Base-by-base conservation (phyloP, 768 basidiomycete species). In the Rhizopogon rudus region DNA sequence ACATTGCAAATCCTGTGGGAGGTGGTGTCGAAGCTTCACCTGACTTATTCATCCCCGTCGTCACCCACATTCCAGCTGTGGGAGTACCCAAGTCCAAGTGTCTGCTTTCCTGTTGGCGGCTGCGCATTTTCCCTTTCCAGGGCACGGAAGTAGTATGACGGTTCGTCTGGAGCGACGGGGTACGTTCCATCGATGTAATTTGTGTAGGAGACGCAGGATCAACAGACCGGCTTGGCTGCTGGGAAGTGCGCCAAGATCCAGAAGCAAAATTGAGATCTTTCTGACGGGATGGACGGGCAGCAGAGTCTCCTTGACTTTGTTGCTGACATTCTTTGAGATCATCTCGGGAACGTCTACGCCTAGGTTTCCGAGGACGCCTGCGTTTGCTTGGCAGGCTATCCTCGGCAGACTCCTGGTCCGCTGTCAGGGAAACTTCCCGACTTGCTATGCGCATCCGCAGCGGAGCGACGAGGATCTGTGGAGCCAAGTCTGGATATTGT, bases 401-500 rank as follows among this genome's bases (percentile, higher is more conserved):
- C 33, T 37, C 20, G 20, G 20, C 20, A 17, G 13, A 48, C 13
- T 48, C 20, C 7, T 49, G 48, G 35, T 49, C 48, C 13, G 45
- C 14, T 40, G 22, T 37, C 17, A 51, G 12, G 31, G 35, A 13
- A 37, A 51, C n/a, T 51, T 35, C 40, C 31, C 16, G 40, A 31
- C 35, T 9, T 49, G 52, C 28, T 20, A 16, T 10, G 31, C 31
- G 20, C 13, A 29, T 17, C 44, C 45, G 61, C 40, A 75, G 63
- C 46, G 73, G 72, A 5, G 56, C 57, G 5, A 61, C 57, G 46
- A 76, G 70, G 25, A 75, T 68, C 53, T 67, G 62, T 17, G 62
- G 57, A 4, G 72, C 72, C 25, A 70, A 56, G 53, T 73, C 70
- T 5, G 73, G 74, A 57, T 67, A 68, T 49, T 60, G 60, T 31